These are phyloP conservation scores for Oligophagozyma castellii DNA, from an alignment of 1,139 yeast species.

Conservation along the genomic window DNA sequence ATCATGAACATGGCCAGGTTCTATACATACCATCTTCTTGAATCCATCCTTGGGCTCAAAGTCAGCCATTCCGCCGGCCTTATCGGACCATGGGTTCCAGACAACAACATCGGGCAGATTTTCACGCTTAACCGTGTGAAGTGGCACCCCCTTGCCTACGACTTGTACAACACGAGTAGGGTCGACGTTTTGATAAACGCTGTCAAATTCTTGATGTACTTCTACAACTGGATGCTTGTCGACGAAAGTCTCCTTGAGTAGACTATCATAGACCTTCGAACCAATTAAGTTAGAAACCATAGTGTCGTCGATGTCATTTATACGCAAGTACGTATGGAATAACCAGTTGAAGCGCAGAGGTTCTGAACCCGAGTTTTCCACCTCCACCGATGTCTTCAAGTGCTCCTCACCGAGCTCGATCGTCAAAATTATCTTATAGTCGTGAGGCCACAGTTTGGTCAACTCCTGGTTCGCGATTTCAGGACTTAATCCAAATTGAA, in stretches of 20 bases:
- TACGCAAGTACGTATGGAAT: constrained; percentile 79
- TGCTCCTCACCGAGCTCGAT: constrained; percentile 41
- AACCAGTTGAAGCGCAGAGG: constrained; percentile 82
- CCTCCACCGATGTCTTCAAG: constrained; percentile 57
- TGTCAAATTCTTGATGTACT: constrained; percentile 69
- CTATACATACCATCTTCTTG: constrained; percentile 81
- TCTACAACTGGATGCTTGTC: constrained; percentile 64
- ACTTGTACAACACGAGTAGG: constrained; percentile 45
- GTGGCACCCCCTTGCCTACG: constrained; percentile 54
- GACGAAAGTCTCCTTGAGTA: constrained; percentile 43
- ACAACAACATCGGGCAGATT: constrained; percentile 82
- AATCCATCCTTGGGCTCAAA: constrained; percentile 78
- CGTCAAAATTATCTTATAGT: constrained; percentile 66
- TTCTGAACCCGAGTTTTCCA: constrained; percentile 45
- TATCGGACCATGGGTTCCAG: constrained; percentile 94
- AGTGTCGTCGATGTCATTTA: constrained; percentile 65
- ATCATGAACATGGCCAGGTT: constrained; percentile 76
- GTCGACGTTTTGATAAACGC: constrained; percentile 58
- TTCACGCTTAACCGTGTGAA: constrained; percentile 48
- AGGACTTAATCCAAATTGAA: constrained; percentile 83
- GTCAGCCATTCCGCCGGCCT: constrained; percentile 70
- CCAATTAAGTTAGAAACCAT: constrained; percentile 68
- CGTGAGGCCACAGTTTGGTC: constrained; percentile 46
- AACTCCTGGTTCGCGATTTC: constrained; percentile 52
- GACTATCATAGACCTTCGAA: constrained; percentile 59